These are phyloP conservation scores for Mucor lusitanicus DNA, from an alignment of 371 early-diverging fungal species.

Conservation along the genomic window DNA sequence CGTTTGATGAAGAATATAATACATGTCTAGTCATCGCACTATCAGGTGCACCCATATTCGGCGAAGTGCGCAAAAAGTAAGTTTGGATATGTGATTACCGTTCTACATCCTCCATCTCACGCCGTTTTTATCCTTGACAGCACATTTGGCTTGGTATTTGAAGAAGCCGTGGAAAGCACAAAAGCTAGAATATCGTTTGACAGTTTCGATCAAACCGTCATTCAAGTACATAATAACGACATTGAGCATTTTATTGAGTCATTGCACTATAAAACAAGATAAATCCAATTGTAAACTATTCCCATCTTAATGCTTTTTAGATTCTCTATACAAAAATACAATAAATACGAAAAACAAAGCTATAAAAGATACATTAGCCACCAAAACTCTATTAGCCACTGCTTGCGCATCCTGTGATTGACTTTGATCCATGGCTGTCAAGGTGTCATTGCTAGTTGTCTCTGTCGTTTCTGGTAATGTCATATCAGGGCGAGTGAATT, in stretches of 20 bases:
- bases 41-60: conserved; percentile 59
- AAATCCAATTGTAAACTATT: not conserved
- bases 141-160: conserved; percentile 74
- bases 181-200: conserved; percentile 61
- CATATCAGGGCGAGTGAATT: conserved; percentile 14
- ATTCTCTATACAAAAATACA: not conserved
- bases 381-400: not conserved
- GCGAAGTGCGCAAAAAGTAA: conserved; percentile 71
- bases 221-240: conserved; percentile 68
- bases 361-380: not conserved
- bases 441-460: not conserved
- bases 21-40: conserved; percentile 72
- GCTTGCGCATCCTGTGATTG: not conserved
- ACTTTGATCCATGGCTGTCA: not conserved
- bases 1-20: conserved; percentile 60
- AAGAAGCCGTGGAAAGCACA: conserved; percentile 61
- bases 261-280: conserved; percentile 28
- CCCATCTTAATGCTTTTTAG: not conserved
- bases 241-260: conserved; percentile 59
- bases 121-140: conserved; percentile 30
- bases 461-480: not conserved
- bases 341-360: not conserved
- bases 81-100: conserved; percentile 6
- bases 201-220: conserved; percentile 67
- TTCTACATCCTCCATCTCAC: not conserved